Evolutionary conservation across 768 basidiomycete genomes (phyloP).

Genomic region (Pholiota conissans): DNA sequence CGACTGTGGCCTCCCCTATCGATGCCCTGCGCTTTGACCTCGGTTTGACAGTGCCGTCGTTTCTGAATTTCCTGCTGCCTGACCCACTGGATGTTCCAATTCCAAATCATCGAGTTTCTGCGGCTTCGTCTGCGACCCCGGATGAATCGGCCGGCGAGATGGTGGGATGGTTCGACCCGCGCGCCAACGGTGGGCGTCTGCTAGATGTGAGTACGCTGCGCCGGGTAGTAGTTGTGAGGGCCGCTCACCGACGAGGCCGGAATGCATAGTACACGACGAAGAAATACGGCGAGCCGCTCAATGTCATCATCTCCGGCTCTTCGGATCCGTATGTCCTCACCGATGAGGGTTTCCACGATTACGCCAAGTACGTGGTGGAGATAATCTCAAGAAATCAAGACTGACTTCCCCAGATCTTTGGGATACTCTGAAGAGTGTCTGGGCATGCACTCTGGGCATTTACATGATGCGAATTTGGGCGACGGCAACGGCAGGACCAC

Average conservation of each 20-base stretch:
- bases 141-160: background rate
- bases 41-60: conserved; percentile 14
- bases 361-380: conserved; percentile 54
- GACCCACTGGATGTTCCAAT: background rate
- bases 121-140: background rate
- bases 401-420: conserved; percentile 51
- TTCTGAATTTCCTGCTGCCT: conserved; percentile 7
- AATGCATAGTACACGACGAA: conserved; percentile 59
- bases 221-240: background rate
- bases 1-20: conserved; percentile 18
- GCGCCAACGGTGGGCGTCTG: conserved; percentile 68
- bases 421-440: conserved; percentile 85
- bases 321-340: conserved; percentile 84
- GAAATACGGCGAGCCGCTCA: conserved; percentile 76
- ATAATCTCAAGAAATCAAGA: background rate
- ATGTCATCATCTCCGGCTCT: conserved; percentile 75
- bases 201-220: conserved; percentile 61
- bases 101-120: conserved; percentile 1
- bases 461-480: conserved; percentile 81
- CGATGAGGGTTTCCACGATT: conserved; percentile 65
- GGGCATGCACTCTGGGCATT: conserved; percentile 72
- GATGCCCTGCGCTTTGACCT: conserved; percentile 7
- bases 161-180: conserved; percentile 63
- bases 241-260: background rate
- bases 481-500: conserved; percentile 73